Conservation (phyloP, 306 rosid species). For the Lotus japonicus region DNA sequence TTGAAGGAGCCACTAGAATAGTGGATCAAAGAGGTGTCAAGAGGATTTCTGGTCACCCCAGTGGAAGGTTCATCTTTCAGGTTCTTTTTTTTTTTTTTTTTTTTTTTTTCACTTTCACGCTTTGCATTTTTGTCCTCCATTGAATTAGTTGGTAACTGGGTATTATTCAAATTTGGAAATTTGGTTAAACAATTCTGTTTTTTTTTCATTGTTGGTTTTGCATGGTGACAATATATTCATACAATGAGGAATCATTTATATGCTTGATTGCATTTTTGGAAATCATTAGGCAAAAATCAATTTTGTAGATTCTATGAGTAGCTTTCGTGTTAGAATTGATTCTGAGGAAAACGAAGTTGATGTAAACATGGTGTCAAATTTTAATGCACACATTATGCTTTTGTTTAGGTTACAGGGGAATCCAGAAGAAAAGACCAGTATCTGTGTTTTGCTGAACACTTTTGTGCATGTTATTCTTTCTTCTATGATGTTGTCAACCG, state of each 20-base stretch:
- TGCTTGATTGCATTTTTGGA: not conserved
- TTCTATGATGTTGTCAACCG: slow-evolving; percentile 77
- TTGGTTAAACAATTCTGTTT: not conserved
- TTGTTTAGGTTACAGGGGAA: slow-evolving; percentile 70
- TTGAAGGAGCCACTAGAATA: slow-evolving; percentile 79
- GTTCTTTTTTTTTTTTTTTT: too few relatives aligned
- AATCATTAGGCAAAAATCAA: too few relatives aligned
- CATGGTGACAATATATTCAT: not conserved
- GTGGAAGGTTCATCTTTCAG: slow-evolving; percentile 81
- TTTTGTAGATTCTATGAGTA: too few relatives aligned
- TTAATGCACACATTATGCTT: not conserved
- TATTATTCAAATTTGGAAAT: not conserved
- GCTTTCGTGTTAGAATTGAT: too few relatives aligned
- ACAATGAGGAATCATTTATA: not conserved
- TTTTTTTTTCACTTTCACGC: too few relatives aligned
- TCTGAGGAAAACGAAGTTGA: too few relatives aligned
- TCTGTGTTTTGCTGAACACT: slow-evolving; percentile 69
- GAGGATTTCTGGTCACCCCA: slow-evolving; percentile 60
- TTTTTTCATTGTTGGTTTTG: not conserved
- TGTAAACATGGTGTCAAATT: not conserved
- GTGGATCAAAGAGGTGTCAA: slow-evolving; percentile 85
- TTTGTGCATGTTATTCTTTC: slow-evolving; percentile 84
- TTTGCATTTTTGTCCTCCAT: too few relatives aligned
- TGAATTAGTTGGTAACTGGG: not conserved
- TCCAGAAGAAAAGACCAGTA: slow-evolving; percentile 77